phyloP scores from a whole-genome alignment of 495 filamentous ascomycete species.

The Xylaria longipes region DNA sequence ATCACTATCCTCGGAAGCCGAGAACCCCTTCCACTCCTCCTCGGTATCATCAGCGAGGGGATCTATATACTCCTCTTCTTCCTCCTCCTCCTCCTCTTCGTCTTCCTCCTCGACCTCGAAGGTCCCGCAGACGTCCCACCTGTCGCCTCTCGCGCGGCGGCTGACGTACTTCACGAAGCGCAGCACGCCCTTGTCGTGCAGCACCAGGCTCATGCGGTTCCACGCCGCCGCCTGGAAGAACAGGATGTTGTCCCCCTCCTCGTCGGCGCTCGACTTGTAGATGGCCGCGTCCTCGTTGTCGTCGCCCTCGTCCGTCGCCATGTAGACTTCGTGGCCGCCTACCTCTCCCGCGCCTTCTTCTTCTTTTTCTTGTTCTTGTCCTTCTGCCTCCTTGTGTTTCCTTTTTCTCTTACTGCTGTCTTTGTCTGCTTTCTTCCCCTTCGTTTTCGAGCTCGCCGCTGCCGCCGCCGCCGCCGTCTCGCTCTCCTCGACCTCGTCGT shows the following conservation, averaged over 20 bases:
- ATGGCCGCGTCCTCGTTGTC: constrained; percentile 78
- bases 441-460: constrained; percentile 40
- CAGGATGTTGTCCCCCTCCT: constrained; percentile 90
- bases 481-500: constrained; percentile 34
- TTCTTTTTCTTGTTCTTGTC: constrained; percentile 29
- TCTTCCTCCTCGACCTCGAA: constrained; percentile 60
- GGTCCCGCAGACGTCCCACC: constrained; percentile 86
- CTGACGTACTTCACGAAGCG: constrained; percentile 97
- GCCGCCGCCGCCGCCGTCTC: too few relatives aligned
- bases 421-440: constrained; percentile 37
- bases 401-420: constrained; percentile 42
- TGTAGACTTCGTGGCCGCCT: constrained; percentile 90
- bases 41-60: constrained; percentile 48
- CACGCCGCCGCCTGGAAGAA: constrained; percentile 87
- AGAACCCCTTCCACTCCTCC: constrained; percentile 57
- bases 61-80: constrained; percentile 48
- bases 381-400: constrained; percentile 38
- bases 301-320: constrained; percentile 82
- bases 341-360: constrained; percentile 60
- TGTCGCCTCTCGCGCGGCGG: constrained; percentile 77
- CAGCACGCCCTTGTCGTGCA: constrained; percentile 84
- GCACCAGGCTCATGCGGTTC: constrained; percentile 88
- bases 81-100: constrained; percentile 45
- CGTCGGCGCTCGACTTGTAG: constrained; percentile 65
- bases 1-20: constrained; percentile 49